These are phyloP conservation scores for Acanthochlamys bracteata DNA, from an alignment of 106 monocot genomes.

Conservation along the genomic window DNA sequence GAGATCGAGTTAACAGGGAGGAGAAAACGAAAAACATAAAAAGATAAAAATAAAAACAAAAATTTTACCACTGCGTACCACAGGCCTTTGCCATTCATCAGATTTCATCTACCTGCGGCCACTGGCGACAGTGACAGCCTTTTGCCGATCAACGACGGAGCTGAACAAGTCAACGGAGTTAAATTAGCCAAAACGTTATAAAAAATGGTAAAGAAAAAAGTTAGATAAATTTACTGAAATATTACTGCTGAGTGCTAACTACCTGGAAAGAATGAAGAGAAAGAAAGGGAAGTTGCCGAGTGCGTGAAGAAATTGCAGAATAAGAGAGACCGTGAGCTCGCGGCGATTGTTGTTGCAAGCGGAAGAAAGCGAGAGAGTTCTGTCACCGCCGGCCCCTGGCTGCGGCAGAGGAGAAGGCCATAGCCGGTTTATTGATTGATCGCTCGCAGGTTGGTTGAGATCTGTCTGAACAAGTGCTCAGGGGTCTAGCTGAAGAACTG, in stretches of 20 bases:
- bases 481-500: too few relatives aligned
- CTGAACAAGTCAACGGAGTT: too few relatives aligned
- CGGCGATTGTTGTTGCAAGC: neutral
- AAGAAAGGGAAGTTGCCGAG: conserved; percentile 1
- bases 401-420: neutral
- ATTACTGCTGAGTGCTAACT: neutral
- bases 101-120: conserved; percentile 1
- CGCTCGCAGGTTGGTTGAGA: too few relatives aligned
- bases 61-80: conserved; percentile 30
- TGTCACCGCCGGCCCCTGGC: neutral
- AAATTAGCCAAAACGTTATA: too few relatives aligned
- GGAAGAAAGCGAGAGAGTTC: too few relatives aligned
- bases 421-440: too few relatives aligned
- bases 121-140: neutral
- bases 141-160: neutral
- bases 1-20: neutral
- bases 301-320: neutral
- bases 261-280: conserved; percentile 15
- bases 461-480: too few relatives aligned
- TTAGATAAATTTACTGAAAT: neutral
- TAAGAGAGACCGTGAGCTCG: neutral
- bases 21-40: neutral
- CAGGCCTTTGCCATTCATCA: conserved; percentile 24
- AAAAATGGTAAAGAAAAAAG: too few relatives aligned
- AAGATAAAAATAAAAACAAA: neutral